Conservation (phyloP, 1,284 basidiomycete genomes). For the Chalciporus sp. region DNA sequence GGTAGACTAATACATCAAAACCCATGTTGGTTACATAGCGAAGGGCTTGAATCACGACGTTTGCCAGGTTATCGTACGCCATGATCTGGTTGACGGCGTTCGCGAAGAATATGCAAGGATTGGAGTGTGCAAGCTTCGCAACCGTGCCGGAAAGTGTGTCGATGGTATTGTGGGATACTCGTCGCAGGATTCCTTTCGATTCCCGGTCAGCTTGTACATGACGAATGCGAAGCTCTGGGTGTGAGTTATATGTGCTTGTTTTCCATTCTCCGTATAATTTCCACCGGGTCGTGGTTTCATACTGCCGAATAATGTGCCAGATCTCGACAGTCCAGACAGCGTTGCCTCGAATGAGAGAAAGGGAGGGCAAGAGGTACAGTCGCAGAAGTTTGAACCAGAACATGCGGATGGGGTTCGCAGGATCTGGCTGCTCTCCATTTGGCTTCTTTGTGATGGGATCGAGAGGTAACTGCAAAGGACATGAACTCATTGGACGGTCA, state of each 20-base stretch:
- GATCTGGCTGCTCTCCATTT: constrained; percentile 50
- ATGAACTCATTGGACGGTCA: constrained; percentile 18
- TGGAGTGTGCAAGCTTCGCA: constrained; percentile 93
- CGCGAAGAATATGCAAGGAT: constrained; percentile 90
- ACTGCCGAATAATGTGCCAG: constrained; percentile 83
- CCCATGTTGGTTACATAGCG: constrained; percentile 90
- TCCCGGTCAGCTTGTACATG: constrained; percentile 75
- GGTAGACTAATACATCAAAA: constrained; percentile 91
- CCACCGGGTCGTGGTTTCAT: constrained; percentile 83
- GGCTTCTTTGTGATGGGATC: constrained; percentile 61
- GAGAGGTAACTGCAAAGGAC: constrained; percentile 42
- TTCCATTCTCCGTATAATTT: constrained; percentile 96
- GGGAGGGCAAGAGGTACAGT: constrained; percentile 81
- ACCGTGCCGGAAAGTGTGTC: constrained; percentile 84
- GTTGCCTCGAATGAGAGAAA: constrained; percentile 84
- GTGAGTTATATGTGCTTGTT: constrained; percentile 65
- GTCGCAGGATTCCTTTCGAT: constrained; percentile 79
- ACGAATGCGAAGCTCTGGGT: constrained; percentile 75
- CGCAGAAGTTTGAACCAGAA: constrained; percentile 88
- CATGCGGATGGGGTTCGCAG: constrained; percentile 54
- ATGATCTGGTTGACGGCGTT: constrained; percentile 94
- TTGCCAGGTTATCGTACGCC: constrained; percentile 94
- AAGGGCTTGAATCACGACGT: constrained; percentile 89
- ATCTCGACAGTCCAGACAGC: constrained; percentile 86
- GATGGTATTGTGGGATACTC: constrained; percentile 81